Conservation (phyloP, 345 rosid species). For the Arabidopsis suecica region DNA sequence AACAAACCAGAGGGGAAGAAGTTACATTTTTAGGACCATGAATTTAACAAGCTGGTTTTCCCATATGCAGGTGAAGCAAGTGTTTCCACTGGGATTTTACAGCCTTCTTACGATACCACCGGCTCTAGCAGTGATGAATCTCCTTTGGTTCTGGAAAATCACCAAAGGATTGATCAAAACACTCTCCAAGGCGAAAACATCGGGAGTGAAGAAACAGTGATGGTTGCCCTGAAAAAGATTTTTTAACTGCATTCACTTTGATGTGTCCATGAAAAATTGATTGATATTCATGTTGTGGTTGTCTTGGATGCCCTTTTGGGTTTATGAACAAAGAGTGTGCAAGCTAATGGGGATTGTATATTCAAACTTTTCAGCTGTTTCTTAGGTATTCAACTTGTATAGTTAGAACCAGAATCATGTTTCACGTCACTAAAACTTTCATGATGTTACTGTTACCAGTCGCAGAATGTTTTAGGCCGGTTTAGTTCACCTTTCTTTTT, state of each 20-base stretch:
- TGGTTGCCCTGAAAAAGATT: background rate
- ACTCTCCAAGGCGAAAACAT: conserved; percentile 60
- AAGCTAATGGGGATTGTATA: conserved; percentile 33
- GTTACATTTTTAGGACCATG: background rate
- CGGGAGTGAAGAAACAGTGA: conserved; percentile 46
- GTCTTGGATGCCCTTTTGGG: conserved; percentile 18
- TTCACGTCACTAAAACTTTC: conserved; percentile 3
- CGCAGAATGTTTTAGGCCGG: conserved; percentile 5
- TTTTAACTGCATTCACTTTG: conserved; percentile 33
- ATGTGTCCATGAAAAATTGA: conserved; percentile 7
- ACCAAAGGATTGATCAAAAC: conserved; percentile 75
- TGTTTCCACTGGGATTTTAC: conserved; percentile 76
- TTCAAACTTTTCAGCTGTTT: conserved; percentile 25
- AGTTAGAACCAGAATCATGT: conserved; percentile 36
- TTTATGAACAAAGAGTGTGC: conserved; percentile 17
- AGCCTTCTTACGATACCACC: conserved; percentile 64
- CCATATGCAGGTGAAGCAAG: conserved; percentile 57
- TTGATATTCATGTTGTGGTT: conserved; percentile 28
- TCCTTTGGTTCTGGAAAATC: conserved; percentile 84
- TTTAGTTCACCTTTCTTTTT: background rate
- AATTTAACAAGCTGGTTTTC: background rate
- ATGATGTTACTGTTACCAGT: conserved; percentile 9
- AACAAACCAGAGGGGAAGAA: background rate
- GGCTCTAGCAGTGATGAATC: conserved; percentile 58
- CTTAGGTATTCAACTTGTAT: conserved; percentile 41